A percentile compares a stretch with the other conserved stretches of the same genome.
These are phyloP conservation scores for Orychophragmus violaceus DNA, from an alignment of 345 rosid species.

Conservation along the genomic window DNA sequence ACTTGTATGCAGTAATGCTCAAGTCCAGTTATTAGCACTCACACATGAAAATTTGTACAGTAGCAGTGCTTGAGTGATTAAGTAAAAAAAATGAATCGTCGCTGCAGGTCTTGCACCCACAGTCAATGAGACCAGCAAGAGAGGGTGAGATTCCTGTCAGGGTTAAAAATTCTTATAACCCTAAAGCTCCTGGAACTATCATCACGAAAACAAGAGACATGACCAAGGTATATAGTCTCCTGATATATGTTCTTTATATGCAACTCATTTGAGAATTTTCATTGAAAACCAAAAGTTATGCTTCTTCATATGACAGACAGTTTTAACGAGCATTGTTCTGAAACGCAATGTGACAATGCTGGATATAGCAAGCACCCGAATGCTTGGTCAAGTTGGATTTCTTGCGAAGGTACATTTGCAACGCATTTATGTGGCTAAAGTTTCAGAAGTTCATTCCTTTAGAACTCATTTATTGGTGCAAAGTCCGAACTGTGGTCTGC, in stretches of 20 bases:
- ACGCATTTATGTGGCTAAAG: background rate
- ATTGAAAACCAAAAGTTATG: conserved; percentile 1
- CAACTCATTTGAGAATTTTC: background rate
- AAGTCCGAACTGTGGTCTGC: background rate
- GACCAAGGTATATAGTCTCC: conserved; percentile 62
- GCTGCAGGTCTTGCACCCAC: conserved; percentile 91
- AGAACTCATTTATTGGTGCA: background rate
- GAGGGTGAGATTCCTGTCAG: conserved; percentile 98
- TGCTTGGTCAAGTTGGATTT: conserved; percentile 98
- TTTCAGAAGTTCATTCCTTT: background rate
- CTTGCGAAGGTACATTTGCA: conserved; percentile 69
- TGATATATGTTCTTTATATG: background rate
- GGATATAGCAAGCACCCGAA: conserved; percentile 96
- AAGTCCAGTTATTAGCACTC: background rate
- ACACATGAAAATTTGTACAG: background rate
- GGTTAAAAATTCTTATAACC: conserved; percentile 96
- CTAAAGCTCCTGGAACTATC: conserved; percentile 94
- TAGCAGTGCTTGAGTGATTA: background rate
- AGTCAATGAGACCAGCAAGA: conserved; percentile 98
- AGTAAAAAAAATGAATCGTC: background rate
- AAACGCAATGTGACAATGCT: conserved; percentile 96
- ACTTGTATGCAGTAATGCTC: conserved; percentile 3
- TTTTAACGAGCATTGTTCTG: conserved; percentile 92
- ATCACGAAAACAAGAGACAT: conserved; percentile 81
- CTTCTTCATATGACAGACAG: conserved; percentile 54